Evolutionary conservation across 1,284 basidiomycete species (phyloP).

Genomic region (Prillingera fragicola): DNA sequence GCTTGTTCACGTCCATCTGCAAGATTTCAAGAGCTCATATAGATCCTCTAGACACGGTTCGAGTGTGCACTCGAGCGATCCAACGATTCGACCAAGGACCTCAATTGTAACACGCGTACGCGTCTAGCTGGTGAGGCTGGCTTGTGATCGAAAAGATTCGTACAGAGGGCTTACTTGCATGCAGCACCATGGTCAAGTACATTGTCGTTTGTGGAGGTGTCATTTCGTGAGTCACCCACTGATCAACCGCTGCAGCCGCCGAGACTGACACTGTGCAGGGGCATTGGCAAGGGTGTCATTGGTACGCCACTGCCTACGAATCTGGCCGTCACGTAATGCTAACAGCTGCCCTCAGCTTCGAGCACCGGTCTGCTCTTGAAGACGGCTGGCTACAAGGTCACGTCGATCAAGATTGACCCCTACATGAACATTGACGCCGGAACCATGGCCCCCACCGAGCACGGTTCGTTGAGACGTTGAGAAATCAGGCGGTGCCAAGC

Average conservation of each 20-base stretch:
- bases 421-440: conserved; percentile 99
- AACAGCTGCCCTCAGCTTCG: conserved; percentile 62
- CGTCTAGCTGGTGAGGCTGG: background rate
- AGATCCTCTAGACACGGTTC: background rate
- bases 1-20: background rate
- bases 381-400: conserved; percentile 91
- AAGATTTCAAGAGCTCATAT: too few relatives aligned
- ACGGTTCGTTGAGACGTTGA: too few relatives aligned
- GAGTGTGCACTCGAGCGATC: background rate
- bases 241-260: background rate
- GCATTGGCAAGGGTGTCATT: conserved; percentile 91
- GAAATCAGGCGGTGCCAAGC: too few relatives aligned
- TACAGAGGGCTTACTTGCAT: too few relatives aligned
- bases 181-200: conserved; percentile 59
- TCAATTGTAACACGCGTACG: background rate
- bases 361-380: conserved; percentile 95
- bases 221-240: conserved; percentile 56
- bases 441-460: conserved; percentile 97
- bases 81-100: background rate
- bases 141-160: conserved; percentile 9
- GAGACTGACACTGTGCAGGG: conserved; percentile 51
- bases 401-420: conserved; percentile 98
- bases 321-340: background rate
- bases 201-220: conserved; percentile 88
- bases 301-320: conserved; percentile 55